Evolutionary conservation across 1,139 yeast genomes (phyloP).

Genomic region (Pichia sp.): DNA sequence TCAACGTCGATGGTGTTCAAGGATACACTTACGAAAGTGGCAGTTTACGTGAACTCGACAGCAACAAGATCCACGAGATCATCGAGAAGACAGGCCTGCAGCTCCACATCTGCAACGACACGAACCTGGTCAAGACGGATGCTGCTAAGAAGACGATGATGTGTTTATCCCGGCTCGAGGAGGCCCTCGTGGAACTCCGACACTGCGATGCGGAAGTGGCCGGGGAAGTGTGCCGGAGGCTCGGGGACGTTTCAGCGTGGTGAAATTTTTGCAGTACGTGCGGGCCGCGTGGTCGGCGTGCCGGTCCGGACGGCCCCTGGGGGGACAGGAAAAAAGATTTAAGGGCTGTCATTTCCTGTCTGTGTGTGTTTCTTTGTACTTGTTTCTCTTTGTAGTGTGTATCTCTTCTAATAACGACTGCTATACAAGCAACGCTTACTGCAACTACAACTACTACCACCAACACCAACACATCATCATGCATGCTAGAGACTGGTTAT

Average conservation of each 20-base stretch:
- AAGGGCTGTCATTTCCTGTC: background rate
- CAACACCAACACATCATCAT: no score
- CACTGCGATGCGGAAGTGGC: constrained; percentile 1
- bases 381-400: background rate
- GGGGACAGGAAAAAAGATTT: no score
- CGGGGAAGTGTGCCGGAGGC: constrained; percentile 8
- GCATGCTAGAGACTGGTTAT: constrained; percentile 76
- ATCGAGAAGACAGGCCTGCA: background rate
- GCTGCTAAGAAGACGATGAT: background rate
- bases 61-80: background rate
- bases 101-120: background rate
- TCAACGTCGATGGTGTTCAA: no score
- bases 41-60: background rate
- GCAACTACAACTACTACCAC: no score
- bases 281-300: no score
- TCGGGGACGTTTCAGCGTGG: constrained; percentile 1
- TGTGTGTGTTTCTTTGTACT: background rate
- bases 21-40: background rate
- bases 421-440: background rate
- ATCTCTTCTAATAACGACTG: background rate
- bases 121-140: background rate
- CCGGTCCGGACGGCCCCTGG: no score
- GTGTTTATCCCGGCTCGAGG: background rate
- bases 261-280: no score
- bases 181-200: constrained; percentile 3